Evolutionary conservation across 176 grass and related monocot species (phyloP).

Genomic region (Carex scoparia): DNA sequence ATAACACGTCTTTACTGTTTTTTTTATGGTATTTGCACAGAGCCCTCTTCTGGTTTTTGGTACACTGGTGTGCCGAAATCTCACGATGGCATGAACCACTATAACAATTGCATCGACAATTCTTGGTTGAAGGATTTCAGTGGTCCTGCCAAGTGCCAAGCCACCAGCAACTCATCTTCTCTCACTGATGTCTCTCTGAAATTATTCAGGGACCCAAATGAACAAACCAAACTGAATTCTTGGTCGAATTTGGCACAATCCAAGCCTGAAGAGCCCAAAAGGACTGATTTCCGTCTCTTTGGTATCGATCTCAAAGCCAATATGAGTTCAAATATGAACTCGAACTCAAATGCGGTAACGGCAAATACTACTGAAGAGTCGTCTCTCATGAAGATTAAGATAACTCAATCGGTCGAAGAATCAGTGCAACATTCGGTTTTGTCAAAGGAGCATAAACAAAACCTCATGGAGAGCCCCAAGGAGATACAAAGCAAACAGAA

Average conservation of each 20-base stretch:
- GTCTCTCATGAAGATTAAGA: background rate
- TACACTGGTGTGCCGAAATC: conserved; percentile 2
- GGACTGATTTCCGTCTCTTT: conserved; percentile 18
- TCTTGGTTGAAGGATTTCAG: conserved; percentile 34
- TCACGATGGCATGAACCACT: background rate
- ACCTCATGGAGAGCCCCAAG: conserved; percentile 14
- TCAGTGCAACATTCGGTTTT: conserved; percentile 15
- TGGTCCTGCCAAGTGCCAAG: conserved; percentile 9
- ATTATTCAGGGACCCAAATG: conserved; percentile 15
- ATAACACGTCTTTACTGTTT: background rate
- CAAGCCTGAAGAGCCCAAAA: conserved; percentile 24
- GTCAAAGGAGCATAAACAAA: conserved; percentile 28
- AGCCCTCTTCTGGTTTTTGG: conserved; percentile 22
- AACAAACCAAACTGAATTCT: conserved; percentile 7
- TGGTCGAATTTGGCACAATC: conserved; percentile 9
- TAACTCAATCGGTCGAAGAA: conserved; percentile 12
- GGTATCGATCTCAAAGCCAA: conserved; percentile 33
- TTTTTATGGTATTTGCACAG: background rate
- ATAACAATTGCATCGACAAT: conserved; percentile 18
- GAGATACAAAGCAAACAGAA: conserved; percentile 38
- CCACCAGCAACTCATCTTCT: conserved; percentile 27
- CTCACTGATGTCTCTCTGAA: conserved; percentile 26
- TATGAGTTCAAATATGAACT: conserved; percentile 17
- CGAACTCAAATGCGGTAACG: background rate
- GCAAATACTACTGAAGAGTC: conserved; percentile 22